A percentile compares a stretch with the other conserved stretches of the same genome.
These are phyloP conservation scores for Passiflora organensis DNA, from an alignment of 345 rosid species.

Conservation along the genomic window DNA sequence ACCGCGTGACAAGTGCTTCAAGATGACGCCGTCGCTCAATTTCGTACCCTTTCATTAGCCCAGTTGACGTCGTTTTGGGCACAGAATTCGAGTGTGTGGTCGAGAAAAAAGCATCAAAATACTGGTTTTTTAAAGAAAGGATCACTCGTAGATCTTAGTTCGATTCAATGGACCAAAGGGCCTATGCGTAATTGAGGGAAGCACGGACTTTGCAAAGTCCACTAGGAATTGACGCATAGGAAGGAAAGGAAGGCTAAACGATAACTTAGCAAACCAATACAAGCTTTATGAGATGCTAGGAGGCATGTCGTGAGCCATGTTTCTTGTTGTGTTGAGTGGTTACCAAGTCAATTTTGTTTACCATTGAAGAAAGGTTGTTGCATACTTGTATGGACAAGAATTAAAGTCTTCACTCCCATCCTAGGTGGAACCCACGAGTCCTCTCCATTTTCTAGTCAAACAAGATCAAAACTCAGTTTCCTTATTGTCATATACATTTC, in stretches of 20 bases:
- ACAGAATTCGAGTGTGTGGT: slow-evolving; percentile 25
- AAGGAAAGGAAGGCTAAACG: slow-evolving; percentile 4
- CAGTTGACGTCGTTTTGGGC: slow-evolving; percentile 1
- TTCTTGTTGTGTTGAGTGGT: slow-evolving; percentile 33
- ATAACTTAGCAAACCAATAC: slow-evolving; percentile 20
- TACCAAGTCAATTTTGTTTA: slow-evolving; percentile 37
- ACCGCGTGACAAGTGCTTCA: slow-evolving; percentile 17
- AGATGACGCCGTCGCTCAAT: slow-evolving; percentile 3
- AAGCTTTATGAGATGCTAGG: slow-evolving; percentile 25
- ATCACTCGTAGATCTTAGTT: neutral
- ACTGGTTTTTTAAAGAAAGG: slow-evolving; percentile 1
- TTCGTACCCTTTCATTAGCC: neutral
- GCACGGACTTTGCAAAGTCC: slow-evolving; percentile 4
- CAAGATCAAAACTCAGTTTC: no score
- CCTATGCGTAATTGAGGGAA: neutral
- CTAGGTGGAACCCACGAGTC: slow-evolving; percentile 23
- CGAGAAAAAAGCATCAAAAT: slow-evolving; percentile 9
- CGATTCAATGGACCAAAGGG: neutral
- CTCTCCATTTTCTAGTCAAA: neutral
- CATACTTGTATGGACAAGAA: slow-evolving; percentile 7
- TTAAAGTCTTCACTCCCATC: slow-evolving; percentile 38
- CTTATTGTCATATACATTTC: neutral
- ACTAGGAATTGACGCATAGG: slow-evolving; percentile 1
- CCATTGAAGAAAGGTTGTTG: slow-evolving; percentile 26
- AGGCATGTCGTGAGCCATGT: slow-evolving; percentile 18